phyloP scores from a whole-genome alignment of 805 yeast species.

The Teunomyces gatunensis region DNA sequence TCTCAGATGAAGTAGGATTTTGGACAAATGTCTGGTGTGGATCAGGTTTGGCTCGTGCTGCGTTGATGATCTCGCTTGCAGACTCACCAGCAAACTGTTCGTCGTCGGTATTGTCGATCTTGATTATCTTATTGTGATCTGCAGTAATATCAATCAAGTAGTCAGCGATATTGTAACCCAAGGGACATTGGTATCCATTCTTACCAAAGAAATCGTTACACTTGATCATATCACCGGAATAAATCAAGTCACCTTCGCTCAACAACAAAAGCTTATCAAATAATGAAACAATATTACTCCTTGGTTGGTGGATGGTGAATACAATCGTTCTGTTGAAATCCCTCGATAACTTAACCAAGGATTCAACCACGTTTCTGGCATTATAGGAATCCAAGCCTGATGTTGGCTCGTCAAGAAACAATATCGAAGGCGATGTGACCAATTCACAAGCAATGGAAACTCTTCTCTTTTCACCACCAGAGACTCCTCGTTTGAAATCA shows the following conservation, averaged over 20 bases:
- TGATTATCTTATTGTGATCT: constrained; percentile 43
- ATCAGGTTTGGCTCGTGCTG: constrained; percentile 14
- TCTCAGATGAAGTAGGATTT: constrained; percentile 23
- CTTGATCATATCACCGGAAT: constrained; percentile 78
- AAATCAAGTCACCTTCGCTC: constrained; percentile 82
- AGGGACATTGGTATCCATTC: constrained; percentile 80
- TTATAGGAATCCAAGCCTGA: constrained; percentile 94
- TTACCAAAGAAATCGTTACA: constrained; percentile 73
- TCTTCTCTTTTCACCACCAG: constrained; percentile 90
- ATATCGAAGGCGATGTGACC: constrained; percentile 81
- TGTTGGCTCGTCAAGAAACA: constrained; percentile 90
- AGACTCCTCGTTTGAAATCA: constrained; percentile 85
- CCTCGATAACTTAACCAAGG: constrained; percentile 74
- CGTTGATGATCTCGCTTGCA: constrained; percentile 8
- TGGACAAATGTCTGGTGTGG: constrained; percentile 30
- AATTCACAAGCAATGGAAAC: constrained; percentile 93
- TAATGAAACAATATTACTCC: constrained; percentile 89
- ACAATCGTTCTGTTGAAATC: constrained; percentile 84
- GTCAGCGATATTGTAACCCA: constrained; percentile 92
- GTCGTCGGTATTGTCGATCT: constrained; percentile 13
- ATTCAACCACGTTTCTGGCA: constrained; percentile 87
- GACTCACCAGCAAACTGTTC: constrained; percentile 6
- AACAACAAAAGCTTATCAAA: constrained; percentile 81
- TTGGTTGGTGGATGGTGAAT: constrained; percentile 94
- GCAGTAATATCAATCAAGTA: constrained; percentile 88